Conservation (phyloP, 768 basidiomycete genomes). For the Termitomyces sp. region DNA sequence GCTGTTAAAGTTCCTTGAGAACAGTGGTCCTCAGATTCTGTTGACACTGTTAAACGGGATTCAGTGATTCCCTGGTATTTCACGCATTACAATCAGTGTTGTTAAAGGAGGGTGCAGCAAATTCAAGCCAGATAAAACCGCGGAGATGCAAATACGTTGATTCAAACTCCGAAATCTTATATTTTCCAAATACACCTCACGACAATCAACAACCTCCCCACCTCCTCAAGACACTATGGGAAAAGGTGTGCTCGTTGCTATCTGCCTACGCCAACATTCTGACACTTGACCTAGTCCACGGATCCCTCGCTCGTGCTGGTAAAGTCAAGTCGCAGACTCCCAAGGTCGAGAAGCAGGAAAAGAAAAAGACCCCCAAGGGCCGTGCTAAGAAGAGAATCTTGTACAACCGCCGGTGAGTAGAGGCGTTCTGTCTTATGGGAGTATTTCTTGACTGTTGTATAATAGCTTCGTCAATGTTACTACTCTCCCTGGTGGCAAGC, state of each 20-base stretch:
- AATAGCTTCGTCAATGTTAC: slow-evolving; percentile 94
- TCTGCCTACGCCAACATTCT: neutral
- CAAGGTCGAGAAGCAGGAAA: slow-evolving; percentile 98
- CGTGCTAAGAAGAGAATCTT: slow-evolving; percentile 83
- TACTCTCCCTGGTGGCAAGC: slow-evolving; percentile 86
- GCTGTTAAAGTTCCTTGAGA: neutral
- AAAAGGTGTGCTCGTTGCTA: neutral
- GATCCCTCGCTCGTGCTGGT: slow-evolving; percentile 98
- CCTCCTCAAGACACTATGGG: slow-evolving; percentile 5
- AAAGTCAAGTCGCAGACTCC: slow-evolving; percentile 99
- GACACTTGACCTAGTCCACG: slow-evolving; percentile 68
- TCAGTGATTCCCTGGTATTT: neutral
- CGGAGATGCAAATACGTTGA: neutral
- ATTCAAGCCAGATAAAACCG: neutral
- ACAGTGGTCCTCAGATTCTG: neutral
- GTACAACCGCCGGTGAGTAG: slow-evolving; percentile 13
- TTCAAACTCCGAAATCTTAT: neutral
- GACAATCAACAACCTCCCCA: neutral
- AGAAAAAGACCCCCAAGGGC: slow-evolving; percentile 97
- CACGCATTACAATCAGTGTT: too few species aligned
- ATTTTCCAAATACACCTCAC: neutral
- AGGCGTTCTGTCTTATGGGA: neutral
- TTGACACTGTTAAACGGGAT: too few species aligned
- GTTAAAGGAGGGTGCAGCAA: too few species aligned
- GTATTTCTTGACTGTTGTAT: slow-evolving; percentile 51